Evolutionary conservation across 768 basidiomycete genomes (phyloP).

Genomic region (Boletus vinaceobasis): DNA sequence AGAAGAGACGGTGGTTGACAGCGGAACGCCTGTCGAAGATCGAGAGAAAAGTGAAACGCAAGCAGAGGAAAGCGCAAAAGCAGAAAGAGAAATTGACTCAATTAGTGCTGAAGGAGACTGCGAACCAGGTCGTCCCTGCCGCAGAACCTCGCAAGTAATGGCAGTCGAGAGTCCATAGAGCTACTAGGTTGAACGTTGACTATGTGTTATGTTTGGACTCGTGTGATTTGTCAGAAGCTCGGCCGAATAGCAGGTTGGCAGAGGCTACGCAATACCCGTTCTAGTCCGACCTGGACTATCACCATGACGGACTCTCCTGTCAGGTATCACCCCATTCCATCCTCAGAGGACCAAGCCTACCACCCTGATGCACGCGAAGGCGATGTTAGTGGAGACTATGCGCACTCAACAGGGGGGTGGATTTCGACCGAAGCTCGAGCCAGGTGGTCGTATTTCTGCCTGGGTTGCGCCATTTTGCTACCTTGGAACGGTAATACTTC

Average conservation of each 20-base stretch:
- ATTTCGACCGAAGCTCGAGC: conserved; percentile 40
- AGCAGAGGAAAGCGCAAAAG: conserved; percentile 42
- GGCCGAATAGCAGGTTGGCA: too few relatives aligned
- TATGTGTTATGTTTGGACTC: too few relatives aligned
- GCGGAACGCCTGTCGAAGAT: conserved; percentile 37
- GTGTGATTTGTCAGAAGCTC: too few relatives aligned
- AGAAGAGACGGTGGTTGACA: conserved; percentile 53
- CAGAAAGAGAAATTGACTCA: conserved; percentile 54
- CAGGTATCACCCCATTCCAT: conserved; percentile 9
- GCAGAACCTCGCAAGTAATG: conserved; percentile 8
- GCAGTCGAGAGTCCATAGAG: conserved; percentile 1
- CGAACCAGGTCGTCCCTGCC: conserved; percentile 58
- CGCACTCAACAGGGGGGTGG: conserved; percentile 23
- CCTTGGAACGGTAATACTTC: conserved; percentile 81
- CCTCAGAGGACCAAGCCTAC: conserved; percentile 9
- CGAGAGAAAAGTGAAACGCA: conserved; percentile 35
- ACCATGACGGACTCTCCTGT: conserved; percentile 8
- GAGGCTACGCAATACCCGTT: not conserved
- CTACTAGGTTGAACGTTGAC: not conserved
- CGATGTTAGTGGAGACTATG: not conserved
- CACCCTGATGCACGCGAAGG: not conserved
- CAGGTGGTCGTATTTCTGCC: conserved; percentile 63
- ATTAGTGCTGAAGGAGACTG: conserved; percentile 48
- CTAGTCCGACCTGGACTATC: not conserved
- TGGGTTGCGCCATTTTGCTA: conserved; percentile 77